These are phyloP conservation scores for Boletus subparvulus DNA, from an alignment of 768 basidiomycete genomes.

Conservation along the genomic window DNA sequence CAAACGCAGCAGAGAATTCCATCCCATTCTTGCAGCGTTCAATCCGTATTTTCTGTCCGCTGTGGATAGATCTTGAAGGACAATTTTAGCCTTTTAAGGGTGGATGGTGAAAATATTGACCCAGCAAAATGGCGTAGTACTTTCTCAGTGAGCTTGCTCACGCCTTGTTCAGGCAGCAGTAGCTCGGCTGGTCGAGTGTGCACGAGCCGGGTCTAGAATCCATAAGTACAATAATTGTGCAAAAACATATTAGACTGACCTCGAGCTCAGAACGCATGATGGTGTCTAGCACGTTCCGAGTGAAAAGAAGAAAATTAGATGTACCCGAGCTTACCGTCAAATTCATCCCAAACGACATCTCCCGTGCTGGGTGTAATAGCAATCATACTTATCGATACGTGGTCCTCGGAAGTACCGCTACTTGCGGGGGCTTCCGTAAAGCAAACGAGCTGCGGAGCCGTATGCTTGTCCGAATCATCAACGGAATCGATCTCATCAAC, in stretches of 20 bases:
- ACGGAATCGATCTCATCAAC: slow-evolving; percentile 76
- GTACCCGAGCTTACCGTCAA: slow-evolving; percentile 54
- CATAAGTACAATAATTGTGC: neutral
- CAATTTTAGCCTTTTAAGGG: slow-evolving; percentile 8
- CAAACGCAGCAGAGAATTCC: slow-evolving; percentile 69
- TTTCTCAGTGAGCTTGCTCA: slow-evolving; percentile 72
- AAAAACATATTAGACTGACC: slow-evolving; percentile 38
- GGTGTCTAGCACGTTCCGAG: slow-evolving; percentile 49
- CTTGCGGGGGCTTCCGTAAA: slow-evolving; percentile 52
- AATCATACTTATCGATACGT: slow-evolving; percentile 66
- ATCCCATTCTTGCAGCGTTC: slow-evolving; percentile 59
- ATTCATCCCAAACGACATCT: slow-evolving; percentile 92
- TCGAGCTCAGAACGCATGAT: slow-evolving; percentile 88
- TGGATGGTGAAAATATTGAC: slow-evolving; percentile 38
- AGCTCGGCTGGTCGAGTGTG: slow-evolving; percentile 85
- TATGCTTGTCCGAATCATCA: slow-evolving; percentile 56
- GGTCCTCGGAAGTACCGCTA: slow-evolving; percentile 16
- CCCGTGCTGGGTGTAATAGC: slow-evolving; percentile 85
- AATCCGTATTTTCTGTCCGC: slow-evolving; percentile 50
- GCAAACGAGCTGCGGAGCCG: slow-evolving; percentile 70
- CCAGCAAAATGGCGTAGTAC: slow-evolving; percentile 70
- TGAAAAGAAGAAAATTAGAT: slow-evolving; percentile 2
- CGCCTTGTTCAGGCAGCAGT: slow-evolving; percentile 54
- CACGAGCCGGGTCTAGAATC: slow-evolving; percentile 72
- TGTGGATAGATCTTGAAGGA: slow-evolving; percentile 36